Evolutionary conservation across 2,329 filamentous ascomycete genomes (phyloP).

Genomic region (Colletotrichum sp.): DNA sequence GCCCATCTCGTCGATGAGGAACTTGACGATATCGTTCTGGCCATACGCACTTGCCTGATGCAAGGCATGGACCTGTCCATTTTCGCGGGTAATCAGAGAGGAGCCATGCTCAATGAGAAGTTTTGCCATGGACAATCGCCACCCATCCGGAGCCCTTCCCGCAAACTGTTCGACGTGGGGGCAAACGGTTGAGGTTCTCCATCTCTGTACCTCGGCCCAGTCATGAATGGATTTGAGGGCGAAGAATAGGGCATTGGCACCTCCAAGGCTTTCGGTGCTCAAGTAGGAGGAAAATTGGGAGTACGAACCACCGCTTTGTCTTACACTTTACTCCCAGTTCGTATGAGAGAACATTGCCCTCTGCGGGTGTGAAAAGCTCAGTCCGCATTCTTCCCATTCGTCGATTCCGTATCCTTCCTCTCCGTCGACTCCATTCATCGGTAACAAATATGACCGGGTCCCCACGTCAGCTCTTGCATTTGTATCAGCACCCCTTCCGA

Average conservation of each 20-base stretch:
- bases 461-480: not conserved
- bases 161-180: not conserved
- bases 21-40: not conserved
- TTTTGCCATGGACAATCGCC: not conserved
- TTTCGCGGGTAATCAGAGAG: not conserved
- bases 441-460: no score
- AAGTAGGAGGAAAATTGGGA: no score
- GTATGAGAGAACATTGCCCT: not conserved
- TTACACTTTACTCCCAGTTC: no score
- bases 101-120: not conserved
- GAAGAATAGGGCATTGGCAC: not conserved
- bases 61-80: not conserved
- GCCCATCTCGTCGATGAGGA: not conserved
- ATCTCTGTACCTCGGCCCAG: not conserved
- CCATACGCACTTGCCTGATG: not conserved
- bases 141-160: not conserved
- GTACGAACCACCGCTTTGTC: no score
- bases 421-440: no score
- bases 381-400: not conserved
- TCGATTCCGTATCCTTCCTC: no score
- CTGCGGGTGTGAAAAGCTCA: not conserved
- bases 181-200: not conserved
- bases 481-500: not conserved
- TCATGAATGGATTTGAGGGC: not conserved
- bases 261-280: not conserved